These are phyloP conservation scores for Colletotrichum navitas DNA, from an alignment of 2,329 filamentous ascomycete genomes.

Conservation along the genomic window DNA sequence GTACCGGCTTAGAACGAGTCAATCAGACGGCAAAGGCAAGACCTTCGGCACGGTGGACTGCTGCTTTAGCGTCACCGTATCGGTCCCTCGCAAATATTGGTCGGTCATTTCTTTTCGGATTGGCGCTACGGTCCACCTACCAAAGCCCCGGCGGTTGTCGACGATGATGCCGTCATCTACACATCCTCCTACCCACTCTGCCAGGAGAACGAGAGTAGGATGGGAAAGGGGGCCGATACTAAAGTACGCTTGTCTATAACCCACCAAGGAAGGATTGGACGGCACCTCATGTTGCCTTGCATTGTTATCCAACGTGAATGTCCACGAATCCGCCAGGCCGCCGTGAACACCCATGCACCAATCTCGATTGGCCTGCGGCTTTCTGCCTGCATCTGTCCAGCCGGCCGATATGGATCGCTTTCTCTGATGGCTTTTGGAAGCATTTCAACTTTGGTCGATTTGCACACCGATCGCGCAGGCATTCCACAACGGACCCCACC, in stretches of 20 bases:
- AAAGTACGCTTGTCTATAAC: conserved; percentile 3
- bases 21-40: not conserved
- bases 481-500: not conserved
- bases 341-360: not conserved
- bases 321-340: not conserved
- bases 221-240: not conserved
- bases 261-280: not conserved
- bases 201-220: not conserved
- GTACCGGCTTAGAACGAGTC: conserved; percentile 32
- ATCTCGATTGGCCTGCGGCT: not conserved
- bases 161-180: conserved; percentile 31
- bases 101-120: conserved; percentile 13
- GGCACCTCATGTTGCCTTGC: not conserved
- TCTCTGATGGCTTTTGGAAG: not conserved
- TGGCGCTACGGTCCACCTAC: not conserved
- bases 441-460: not conserved
- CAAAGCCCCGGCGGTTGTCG: not conserved
- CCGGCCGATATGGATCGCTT: not conserved
- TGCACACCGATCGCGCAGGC: not conserved
- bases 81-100: not conserved
- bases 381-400: not conserved
- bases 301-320: not conserved
- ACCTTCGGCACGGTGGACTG: not conserved
- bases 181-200: conserved; percentile 21
- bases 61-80: conserved; percentile 17